phyloP scores from a whole-genome alignment of 345 rosid species.

The Eucalyptus decipiens region DNA sequence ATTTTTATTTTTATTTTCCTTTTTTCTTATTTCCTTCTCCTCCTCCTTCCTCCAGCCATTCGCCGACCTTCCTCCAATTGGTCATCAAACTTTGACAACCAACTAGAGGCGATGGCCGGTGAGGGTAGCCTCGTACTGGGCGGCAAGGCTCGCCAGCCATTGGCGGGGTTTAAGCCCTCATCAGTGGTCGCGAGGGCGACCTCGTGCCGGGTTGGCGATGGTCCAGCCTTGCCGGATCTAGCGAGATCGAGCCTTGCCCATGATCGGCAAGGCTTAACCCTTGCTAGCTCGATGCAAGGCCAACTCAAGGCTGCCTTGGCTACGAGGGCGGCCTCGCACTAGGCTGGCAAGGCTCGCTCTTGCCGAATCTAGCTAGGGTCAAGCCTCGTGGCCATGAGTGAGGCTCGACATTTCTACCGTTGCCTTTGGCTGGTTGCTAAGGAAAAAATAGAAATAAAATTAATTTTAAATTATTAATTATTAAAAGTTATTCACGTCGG shows the following conservation, averaged over 20 bases:
- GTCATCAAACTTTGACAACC: rapidly evolving
- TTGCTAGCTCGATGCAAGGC: rapidly evolving
- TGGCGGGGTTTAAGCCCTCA: no score
- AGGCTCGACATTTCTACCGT: rapidly evolving
- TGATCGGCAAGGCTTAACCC: no score
- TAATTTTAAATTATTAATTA: rapidly evolving
- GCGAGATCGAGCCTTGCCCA: rapidly evolving
- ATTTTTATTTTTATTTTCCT: rapidly evolving
- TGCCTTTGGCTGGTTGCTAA: rapidly evolving
- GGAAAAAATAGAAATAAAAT: no score
- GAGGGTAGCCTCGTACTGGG: rapidly evolving
- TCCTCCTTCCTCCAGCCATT: rapidly evolving
- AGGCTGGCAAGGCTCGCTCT: no score
- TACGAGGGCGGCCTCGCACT: rapidly evolving
- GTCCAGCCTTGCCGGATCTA: no score
- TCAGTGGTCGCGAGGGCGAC: rapidly evolving
- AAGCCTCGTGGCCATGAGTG: rapidly evolving
- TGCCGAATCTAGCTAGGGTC: rapidly evolving
- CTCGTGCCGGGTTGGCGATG: rapidly evolving
- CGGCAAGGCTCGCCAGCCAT: rapidly evolving
- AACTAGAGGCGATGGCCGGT: rapidly evolving
- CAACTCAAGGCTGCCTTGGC: rapidly evolving
- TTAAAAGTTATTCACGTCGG: no score
- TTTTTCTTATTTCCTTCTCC: no score
- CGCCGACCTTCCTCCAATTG: no score